These are phyloP conservation scores for Pseudogymnoascus sp. DNA, from an alignment of 2,329 filamentous ascomycete genomes.

Conservation along the genomic window DNA sequence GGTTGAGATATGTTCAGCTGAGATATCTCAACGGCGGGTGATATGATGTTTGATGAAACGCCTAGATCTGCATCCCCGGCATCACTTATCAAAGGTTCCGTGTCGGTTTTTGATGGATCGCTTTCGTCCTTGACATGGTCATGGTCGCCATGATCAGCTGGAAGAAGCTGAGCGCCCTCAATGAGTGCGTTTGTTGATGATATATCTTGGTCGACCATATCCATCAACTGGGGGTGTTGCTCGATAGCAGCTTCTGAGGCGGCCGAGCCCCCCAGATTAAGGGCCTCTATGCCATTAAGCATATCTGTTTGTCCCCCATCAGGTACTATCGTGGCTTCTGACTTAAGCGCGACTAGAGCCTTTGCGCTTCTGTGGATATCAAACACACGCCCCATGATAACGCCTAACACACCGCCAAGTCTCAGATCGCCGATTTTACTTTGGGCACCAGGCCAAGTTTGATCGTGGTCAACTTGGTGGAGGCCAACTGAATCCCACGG, in stretches of 20 bases:
- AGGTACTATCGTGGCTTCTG: not conserved
- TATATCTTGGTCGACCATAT: not conserved
- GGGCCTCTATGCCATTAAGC: not conserved
- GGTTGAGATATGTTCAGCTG: not conserved
- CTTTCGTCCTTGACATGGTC: not conserved
- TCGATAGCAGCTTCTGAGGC: not conserved
- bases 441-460: constrained; percentile 43
- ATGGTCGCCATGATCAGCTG: not conserved
- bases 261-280: not conserved
- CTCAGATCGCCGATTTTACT: constrained; percentile 52
- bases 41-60: constrained; percentile 3
- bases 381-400: constrained; percentile 58
- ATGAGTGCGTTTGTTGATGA: not conserved
- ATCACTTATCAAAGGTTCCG: not conserved
- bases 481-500: constrained; percentile 55
- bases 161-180: not conserved
- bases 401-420: constrained; percentile 59
- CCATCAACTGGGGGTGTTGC: not conserved
- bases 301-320: not conserved
- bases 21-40: not conserved
- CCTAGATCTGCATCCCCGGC: not conserved
- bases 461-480: constrained; percentile 53
- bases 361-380: constrained; percentile 39
- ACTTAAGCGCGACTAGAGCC: constrained; percentile 7
- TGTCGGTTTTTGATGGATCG: not conserved